These are phyloP conservation scores for Spathaspora gorwiae DNA, from an alignment of 805 yeast species.

Conservation along the genomic window DNA sequence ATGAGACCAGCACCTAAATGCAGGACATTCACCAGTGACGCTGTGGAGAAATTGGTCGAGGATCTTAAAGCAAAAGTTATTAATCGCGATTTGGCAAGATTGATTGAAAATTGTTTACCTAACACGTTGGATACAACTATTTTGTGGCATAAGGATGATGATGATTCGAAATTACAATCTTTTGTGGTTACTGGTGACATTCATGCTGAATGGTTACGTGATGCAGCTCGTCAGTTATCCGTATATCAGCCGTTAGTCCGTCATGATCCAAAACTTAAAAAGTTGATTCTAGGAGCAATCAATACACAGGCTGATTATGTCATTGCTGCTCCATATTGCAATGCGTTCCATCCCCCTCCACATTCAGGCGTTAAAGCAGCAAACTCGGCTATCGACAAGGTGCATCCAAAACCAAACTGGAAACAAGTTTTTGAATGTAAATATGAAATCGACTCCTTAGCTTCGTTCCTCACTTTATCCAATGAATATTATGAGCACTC, in stretches of 20 bases:
- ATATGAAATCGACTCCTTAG: constrained; percentile 82
- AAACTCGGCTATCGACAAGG: constrained; percentile 56
- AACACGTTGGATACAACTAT: constrained; percentile 87
- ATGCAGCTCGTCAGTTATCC: constrained; percentile 76
- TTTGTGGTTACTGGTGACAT: constrained; percentile 90
- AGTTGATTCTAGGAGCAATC: constrained; percentile 71
- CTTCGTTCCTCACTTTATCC: constrained; percentile 71
- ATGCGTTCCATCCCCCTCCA: constrained; percentile 86
- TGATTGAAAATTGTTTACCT: constrained; percentile 80
- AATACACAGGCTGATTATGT: constrained; percentile 70
- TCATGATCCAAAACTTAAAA: constrained; percentile 45
- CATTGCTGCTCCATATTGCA: constrained; percentile 69
- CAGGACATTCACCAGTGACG: constrained; percentile 62
- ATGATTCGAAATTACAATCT: constrained; percentile 41
- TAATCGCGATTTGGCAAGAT: constrained; percentile 64
- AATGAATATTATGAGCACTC: constrained; percentile 62
- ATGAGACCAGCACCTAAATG: constrained; percentile 74
- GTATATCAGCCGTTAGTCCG: constrained; percentile 63
- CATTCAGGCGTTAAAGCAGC: constrained; percentile 45
- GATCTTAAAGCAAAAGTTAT: constrained; percentile 47
- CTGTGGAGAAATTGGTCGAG: constrained; percentile 56
- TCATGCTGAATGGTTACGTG: constrained; percentile 91
- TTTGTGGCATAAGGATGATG: constrained; percentile 51
- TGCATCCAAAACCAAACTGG: constrained; percentile 69
- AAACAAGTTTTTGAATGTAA: constrained; percentile 78